Percentiles rank a stretch among this genome's conserved stretches.
phyloP scores from a whole-genome alignment of 1,284 basidiomycete genomes.

The Sanghuangporus weigelae region DNA sequence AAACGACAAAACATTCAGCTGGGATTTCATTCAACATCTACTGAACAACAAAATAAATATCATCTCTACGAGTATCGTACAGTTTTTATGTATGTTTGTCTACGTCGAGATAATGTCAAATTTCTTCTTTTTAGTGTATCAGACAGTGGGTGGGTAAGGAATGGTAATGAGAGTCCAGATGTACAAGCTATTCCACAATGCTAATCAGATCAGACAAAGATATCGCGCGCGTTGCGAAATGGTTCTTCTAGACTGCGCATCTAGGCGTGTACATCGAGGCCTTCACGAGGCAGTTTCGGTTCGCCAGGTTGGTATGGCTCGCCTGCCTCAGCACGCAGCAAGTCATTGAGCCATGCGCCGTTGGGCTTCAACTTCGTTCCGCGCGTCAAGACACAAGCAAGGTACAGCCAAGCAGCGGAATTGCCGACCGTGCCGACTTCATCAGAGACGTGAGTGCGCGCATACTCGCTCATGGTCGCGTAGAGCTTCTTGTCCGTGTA shows the following conservation, averaged over 20 bases:
- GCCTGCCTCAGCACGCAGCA: conserved; percentile 66
- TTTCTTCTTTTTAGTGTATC: neutral
- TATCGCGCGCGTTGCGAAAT: neutral
- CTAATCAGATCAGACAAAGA: neutral
- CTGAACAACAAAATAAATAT: neutral
- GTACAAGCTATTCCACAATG: neutral
- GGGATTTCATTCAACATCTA: neutral
- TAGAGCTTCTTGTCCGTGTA: conserved; percentile 67
- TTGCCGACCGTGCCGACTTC: conserved; percentile 80
- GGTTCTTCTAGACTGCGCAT: neutral
- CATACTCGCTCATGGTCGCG: conserved; percentile 59
- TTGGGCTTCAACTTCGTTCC: conserved; percentile 70
- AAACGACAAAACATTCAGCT: neutral
- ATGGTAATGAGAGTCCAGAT: conserved; percentile 22
- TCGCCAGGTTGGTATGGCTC: conserved; percentile 61
- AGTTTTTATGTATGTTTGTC: neutral
- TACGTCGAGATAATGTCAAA: neutral
- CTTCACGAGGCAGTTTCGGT: conserved; percentile 59
- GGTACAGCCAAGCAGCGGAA: conserved; percentile 74
- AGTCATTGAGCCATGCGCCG: conserved; percentile 76
- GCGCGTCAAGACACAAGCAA: conserved; percentile 71
- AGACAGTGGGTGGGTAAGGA: neutral
- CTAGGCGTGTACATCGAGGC: conserved; percentile 44
- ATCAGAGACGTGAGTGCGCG: conserved; percentile 69
- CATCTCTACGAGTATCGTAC: neutral